Base-by-base conservation (phyloP, 2,329 filamentous ascomycete genomes). In the Fusarium armeniacum region DNA sequence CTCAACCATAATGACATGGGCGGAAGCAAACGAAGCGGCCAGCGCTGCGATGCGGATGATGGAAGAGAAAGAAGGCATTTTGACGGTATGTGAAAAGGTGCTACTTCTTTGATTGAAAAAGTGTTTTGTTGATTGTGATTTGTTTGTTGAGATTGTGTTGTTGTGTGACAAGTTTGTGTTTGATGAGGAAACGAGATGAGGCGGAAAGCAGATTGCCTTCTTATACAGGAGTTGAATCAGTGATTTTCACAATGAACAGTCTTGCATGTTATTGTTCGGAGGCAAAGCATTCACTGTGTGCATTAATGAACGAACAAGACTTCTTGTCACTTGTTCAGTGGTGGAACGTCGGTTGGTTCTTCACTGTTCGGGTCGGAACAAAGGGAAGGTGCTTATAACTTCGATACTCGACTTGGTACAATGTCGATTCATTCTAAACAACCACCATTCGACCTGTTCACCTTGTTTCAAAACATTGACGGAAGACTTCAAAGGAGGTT, bases 1-100 rank as follows among this genome's bases (percentile, higher is more conserved):
- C n/a, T 76, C 74, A 3, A 76, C 35, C 74, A 76, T 76, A 59
- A 76, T 65, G 49, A 75, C 60, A 16, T 76, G 74, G 36, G 62
- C 53, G 2, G 55, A 55, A 5, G 38, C 53, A 1, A 50, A 30
- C 10, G 51, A 20, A 28, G 59, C 43, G 28, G 9, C 33, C 20
- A 73, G 58, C 15, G 58, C 62, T 28, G 55, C n/a, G 51, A 56
- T 38, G 32, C 53, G 38, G 12, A 59, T 3, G 12, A 47, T 3
- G 18, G 53, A 55, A 26, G 36, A 9, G 7, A 62, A 22, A 18
- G 62, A 52, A 54, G n/a, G 26, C 67, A 70, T 69, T 24, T 13
- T 45, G 11, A 0, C 15, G 13, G 11, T 26, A 20, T 18, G 40
- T 41, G 30, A 44, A 49, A 20, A 16, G 1, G 28, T 22, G 30